Evolutionary conservation across 177 flowering plant genomes (phyloP), one percentile per base, ranked within the genome.

Genomic region (Vitis hybrid): DNA sequence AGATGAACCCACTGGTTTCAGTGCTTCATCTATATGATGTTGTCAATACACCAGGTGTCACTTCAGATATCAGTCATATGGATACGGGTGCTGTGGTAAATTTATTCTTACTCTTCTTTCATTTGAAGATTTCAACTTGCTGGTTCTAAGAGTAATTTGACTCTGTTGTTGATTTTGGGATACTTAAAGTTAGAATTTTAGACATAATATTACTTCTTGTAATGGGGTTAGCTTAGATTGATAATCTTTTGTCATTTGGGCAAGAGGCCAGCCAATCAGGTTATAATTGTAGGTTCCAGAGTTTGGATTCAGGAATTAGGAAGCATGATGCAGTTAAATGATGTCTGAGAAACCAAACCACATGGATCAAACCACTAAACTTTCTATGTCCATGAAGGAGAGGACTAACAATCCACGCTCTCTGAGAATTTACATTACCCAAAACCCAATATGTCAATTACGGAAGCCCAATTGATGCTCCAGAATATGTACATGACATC

Each of bases 11-110:
- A 0, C 78, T 91, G 71, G 92, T 95, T 10, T 91, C 99, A 0
- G 86, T 87, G 66, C 94, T 96, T 72, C 97, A 92, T 79, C 89
- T 93, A 12, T 92, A 96, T 63, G 98, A 96, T 85, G 94, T 96
- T 13, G 97, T 89, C 63, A 90, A 88, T 70, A 72, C 97, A 16
- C 98, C 97, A 26, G 99, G 99, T 69, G 99, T 93, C 10, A 90
- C 98, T 0, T 88, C 98, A 8, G 99, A 95, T 78, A 82, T 95
- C 76, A 96, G 99, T 73, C 99, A 93, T 73, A 89, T 96, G 94
- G 97, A 96, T 72, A 92, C 99, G 13, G 86, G 91, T 55, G 97
- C 98, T 48, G 97, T 93, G 90, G 99, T 96, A 83, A 72, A 60
- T 72, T 26, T n/a, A 9, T 56, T 45, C 3, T 52, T 70, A 2